phyloP scores from a whole-genome alignment of 768 basidiomycete genomes.

The Podaxis mareebaensis region DNA sequence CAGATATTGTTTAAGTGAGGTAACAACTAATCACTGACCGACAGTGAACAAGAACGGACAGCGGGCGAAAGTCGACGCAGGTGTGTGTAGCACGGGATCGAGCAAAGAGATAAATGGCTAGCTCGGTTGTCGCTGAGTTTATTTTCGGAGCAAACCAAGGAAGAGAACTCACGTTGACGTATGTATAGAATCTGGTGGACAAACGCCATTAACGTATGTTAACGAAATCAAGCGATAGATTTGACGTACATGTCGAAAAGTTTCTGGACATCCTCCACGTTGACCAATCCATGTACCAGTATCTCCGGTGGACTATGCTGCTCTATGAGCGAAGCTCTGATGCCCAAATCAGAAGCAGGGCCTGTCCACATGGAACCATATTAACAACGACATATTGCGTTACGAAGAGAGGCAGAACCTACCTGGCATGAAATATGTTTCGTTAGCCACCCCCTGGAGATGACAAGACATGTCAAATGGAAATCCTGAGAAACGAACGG shows the following conservation, averaged over 20 bases:
- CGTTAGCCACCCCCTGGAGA: conserved; percentile 75
- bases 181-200: conserved; percentile 59
- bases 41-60: conserved; percentile 93
- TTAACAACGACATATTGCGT: background rate
- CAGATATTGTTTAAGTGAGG: background rate
- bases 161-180: conserved; percentile 59
- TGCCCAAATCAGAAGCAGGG: conserved; percentile 69
- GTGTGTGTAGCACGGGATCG: conserved; percentile 80
- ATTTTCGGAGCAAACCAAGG: background rate
- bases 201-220: conserved; percentile 1
- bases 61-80: conserved; percentile 74
- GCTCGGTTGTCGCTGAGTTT: conserved; percentile 12
- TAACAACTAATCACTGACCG: conserved; percentile 43
- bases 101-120: conserved; percentile 74
- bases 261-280: conserved; percentile 75
- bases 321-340: conserved; percentile 72
- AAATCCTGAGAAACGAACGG: background rate
- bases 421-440: conserved; percentile 81
- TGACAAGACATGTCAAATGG: conserved; percentile 17
- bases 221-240: background rate
- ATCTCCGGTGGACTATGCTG: conserved; percentile 82
- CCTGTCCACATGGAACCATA: conserved; percentile 36
- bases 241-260: conserved; percentile 77
- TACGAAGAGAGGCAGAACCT: conserved; percentile 18
- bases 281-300: conserved; percentile 76